Evolutionary conservation across 306 rosid genomes (phyloP).

Genomic region (Arachis stenosperma): DNA sequence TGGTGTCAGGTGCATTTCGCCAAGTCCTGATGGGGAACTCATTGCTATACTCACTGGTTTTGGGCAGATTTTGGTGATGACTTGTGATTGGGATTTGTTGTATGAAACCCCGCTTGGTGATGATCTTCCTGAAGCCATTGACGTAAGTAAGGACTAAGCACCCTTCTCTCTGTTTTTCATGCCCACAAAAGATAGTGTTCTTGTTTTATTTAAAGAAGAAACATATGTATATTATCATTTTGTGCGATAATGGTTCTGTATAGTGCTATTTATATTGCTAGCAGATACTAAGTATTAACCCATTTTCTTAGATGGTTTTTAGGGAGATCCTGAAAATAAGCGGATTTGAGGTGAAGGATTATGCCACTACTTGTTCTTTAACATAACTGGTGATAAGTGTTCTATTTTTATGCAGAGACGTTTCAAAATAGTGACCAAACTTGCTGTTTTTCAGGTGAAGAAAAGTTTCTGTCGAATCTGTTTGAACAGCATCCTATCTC

Average conservation of each 20-base stretch:
- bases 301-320: background rate
- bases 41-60: constrained; percentile 62
- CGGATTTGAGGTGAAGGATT: background rate
- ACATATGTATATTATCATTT: background rate
- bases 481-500: constrained; percentile 54
- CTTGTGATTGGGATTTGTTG: constrained; percentile 92
- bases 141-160: constrained; percentile 84
- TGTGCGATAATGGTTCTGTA: background rate
- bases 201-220: background rate
- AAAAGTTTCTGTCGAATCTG: constrained; percentile 26
- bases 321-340: background rate
- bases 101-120: constrained; percentile 63
- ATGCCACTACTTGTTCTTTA: background rate
- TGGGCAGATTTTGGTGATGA: constrained; percentile 78
- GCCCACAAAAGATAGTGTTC: background rate
- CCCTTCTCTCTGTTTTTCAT: constrained; percentile 32
- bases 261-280: constrained; percentile 5
- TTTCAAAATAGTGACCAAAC: constrained; percentile 26
- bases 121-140: constrained; percentile 54
- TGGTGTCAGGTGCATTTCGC: constrained; percentile 74
- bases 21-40: constrained; percentile 94
- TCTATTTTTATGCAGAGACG: constrained; percentile 4
- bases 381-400: background rate
- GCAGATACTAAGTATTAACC: constrained; percentile 21
- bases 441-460: constrained; percentile 62